Conservation (phyloP, 2,329 filamentous ascomycete species). For the Kalmusia sp. region DNA sequence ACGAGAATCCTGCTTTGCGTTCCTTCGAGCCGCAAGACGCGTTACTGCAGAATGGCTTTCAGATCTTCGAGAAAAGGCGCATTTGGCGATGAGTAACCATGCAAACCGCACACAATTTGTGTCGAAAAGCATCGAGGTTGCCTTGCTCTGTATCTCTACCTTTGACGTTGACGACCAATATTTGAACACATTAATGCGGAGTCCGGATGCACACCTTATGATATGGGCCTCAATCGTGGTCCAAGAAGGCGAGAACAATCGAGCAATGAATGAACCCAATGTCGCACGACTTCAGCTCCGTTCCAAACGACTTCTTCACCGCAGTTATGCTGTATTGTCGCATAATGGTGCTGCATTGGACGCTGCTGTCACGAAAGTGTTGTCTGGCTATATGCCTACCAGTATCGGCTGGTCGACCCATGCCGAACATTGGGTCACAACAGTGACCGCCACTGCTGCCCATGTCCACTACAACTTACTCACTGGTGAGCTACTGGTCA, state of each 20-base stretch:
- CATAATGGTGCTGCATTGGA: neutral
- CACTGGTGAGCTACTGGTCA: conserved; percentile 58
- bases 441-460: neutral
- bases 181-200: neutral
- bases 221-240: neutral
- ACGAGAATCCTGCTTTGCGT: neutral
- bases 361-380: neutral
- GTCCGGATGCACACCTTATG: neutral
- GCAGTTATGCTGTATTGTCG: neutral
- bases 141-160: conserved; percentile 1
- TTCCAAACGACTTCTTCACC: neutral
- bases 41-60: neutral
- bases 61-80: neutral
- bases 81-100: neutral
- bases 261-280: too few species aligned
- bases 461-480: conserved; percentile 60
- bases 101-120: neutral
- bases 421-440: neutral
- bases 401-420: neutral
- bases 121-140: neutral
- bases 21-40: neutral
- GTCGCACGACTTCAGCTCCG: neutral
- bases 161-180: neutral
- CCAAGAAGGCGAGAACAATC: neutral
- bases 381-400: neutral